Evolutionary conservation across 2,329 filamentous ascomycete genomes (phyloP).

Genomic region (Fusarium xyrophilum): DNA sequence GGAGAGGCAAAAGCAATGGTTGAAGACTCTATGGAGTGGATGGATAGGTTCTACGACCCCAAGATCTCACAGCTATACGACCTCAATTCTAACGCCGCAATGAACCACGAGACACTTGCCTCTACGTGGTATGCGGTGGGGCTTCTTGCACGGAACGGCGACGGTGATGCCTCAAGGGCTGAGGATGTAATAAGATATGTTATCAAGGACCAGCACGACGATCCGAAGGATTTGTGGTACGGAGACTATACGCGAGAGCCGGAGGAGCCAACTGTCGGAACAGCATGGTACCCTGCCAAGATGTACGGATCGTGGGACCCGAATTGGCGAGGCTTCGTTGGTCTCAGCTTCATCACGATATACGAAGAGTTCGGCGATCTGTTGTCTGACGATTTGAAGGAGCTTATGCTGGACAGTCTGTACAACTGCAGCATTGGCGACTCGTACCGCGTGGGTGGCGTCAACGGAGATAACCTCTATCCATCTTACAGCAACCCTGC

Average conservation of each 20-base stretch:
- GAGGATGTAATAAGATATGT: slow-evolving; percentile 14
- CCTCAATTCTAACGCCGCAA: slow-evolving; percentile 3
- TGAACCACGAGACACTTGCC: slow-evolving; percentile 17
- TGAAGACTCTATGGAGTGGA: slow-evolving; percentile 23
- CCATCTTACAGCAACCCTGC: slow-evolving; percentile 65
- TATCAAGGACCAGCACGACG: slow-evolving; percentile 11
- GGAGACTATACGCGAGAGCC: slow-evolving; percentile 15
- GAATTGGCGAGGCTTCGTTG: slow-evolving; percentile 17
- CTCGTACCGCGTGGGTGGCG: slow-evolving; percentile 56
- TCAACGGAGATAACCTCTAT: slow-evolving; percentile 67
- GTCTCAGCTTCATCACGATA: slow-evolving; percentile 20
- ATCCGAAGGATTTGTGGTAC: slow-evolving; percentile 13
- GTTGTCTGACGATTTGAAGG: neutral
- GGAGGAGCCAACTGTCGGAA: slow-evolving; percentile 16
- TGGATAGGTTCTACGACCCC: slow-evolving; percentile 36
- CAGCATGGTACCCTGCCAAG: slow-evolving; percentile 11
- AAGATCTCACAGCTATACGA: slow-evolving; percentile 16
- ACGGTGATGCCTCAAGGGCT: slow-evolving; percentile 3
- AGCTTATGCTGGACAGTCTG: slow-evolving; percentile 10
- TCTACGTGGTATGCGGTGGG: slow-evolving; percentile 22
- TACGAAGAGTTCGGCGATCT: slow-evolving; percentile 16
- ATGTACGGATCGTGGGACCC: slow-evolving; percentile 22
- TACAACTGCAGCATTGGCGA: slow-evolving; percentile 15
- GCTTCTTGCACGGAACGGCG: slow-evolving; percentile 12
- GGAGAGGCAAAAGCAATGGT: slow-evolving; percentile 23